Evolutionary conservation across 371 early-diverging fungal genomes (phyloP).

Genomic region (Mucor lusitanicus): DNA sequence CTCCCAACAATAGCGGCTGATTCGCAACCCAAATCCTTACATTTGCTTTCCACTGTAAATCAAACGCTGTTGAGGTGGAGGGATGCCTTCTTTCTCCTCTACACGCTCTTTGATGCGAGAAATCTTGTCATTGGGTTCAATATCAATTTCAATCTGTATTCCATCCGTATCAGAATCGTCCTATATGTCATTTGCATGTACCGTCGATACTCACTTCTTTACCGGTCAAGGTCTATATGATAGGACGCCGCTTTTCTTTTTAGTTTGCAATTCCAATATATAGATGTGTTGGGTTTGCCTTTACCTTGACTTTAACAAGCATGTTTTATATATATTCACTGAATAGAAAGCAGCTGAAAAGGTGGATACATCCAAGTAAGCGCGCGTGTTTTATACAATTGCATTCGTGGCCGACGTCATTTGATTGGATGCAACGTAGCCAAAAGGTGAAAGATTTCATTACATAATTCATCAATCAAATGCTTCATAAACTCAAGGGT

Average conservation of each 20-base stretch:
- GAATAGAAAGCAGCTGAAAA: not conserved
- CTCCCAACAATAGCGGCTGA: no score
- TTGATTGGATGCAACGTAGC: slow-evolving; percentile 1
- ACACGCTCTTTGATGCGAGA: slow-evolving; percentile 91
- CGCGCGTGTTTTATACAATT: not conserved
- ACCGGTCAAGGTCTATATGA: slow-evolving; percentile 85
- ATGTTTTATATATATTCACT: slow-evolving; percentile 42
- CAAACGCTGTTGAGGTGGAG: slow-evolving; percentile 94
- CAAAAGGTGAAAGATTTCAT: not conserved
- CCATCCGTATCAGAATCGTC: not conserved
- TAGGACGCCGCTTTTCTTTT: not conserved
- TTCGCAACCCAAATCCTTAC: slow-evolving; percentile 38
- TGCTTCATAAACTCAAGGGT: not conserved
- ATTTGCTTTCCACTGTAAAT: slow-evolving; percentile 96
- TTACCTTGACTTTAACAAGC: slow-evolving; percentile 91
- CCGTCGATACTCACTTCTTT: slow-evolving; percentile 79
- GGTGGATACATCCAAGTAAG: not conserved
- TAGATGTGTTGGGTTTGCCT: not conserved
- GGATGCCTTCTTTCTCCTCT: slow-evolving; percentile 97
- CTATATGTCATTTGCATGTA: no score
- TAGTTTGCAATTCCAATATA: not conserved
- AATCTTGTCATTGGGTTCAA: slow-evolving; percentile 89
- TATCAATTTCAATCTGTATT: slow-evolving; percentile 88
- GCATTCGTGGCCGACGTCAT: not conserved
- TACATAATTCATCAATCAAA: not conserved